Base-by-base conservation (phyloP, 2,329 filamentous ascomycete species). In the Phoma sp. region DNA sequence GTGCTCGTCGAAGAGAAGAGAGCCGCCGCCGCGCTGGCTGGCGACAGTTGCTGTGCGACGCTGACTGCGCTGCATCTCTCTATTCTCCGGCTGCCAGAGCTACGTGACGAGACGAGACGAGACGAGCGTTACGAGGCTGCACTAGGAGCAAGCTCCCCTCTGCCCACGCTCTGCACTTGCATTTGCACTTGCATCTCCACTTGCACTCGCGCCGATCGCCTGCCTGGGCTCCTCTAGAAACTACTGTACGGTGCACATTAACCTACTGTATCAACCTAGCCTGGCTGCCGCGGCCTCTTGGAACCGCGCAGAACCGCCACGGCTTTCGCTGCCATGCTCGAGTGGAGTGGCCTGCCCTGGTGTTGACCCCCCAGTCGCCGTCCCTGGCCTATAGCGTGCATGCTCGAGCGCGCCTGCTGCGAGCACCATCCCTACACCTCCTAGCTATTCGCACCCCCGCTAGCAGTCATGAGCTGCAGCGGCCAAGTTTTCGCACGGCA, bases 191-290 rank as follows among this genome's bases (percentile, higher is more conserved):
- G 9, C 11, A 13, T 35, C 33, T 35, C 4, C 43, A 29, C 27
- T 29, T 41, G 49, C 55, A 48, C 55, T 58, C 30, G 54, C 52
- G 63, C 61, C 61, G 55, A 65, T 66, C 54, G 54, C 45, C 52
- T 29, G 27, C 27, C 27, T 9, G 27, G 27, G 27, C 27, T 29
- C 27, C 27, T 29, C 27, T 29, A 29, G 27, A 29, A 29, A 6
- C 27, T 29, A 29, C 27, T 29, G 2, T 18, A 18, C 18, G 18
- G 18, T 18, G 18, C 18, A 18, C 18, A 18, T 2, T 18, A 2
- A 18, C 18, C 18, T 18, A 18, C 18, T 18, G 18, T 18, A 18
- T 18, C 18, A 18, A 18, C 18, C 18, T 18, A 18, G 27, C 27
- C 27, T 29, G 27, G 6, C 9, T 29, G 27, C 52, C 46, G 40